These are phyloP conservation scores for Gossypium gossypioides DNA, from an alignment of 441 rosid genomes.

Conservation along the genomic window DNA sequence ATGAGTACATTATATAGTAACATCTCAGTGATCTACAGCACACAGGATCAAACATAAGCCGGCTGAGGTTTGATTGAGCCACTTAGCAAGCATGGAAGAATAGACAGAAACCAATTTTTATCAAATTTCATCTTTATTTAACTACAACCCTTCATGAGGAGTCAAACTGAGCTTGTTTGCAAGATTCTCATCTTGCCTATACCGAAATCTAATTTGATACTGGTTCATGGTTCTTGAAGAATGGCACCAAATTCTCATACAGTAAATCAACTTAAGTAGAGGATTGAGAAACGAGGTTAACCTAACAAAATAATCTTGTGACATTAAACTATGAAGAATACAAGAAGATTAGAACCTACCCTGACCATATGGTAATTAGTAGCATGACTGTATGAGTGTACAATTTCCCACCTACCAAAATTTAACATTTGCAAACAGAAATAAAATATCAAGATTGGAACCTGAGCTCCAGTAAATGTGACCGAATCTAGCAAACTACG, in stretches of 20 bases:
- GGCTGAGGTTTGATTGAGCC: neutral
- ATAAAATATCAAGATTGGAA: conserved; percentile 21
- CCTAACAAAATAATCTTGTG: neutral
- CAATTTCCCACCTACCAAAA: neutral
- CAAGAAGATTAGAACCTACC: neutral
- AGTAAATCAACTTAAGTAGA: neutral
- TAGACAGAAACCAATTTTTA: neutral
- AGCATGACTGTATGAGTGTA: neutral
- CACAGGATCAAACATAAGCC: neutral
- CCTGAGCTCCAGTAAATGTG: conserved; percentile 83
- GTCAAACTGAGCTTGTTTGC: neutral
- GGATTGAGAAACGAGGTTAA: neutral
- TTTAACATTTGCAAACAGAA: conserved; percentile 1
- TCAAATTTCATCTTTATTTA: neutral
- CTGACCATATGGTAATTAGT: neutral
- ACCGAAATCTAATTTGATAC: neutral
- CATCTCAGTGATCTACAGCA: neutral
- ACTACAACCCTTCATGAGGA: neutral
- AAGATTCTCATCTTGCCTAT: neutral
- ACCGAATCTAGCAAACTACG: conserved; percentile 89
- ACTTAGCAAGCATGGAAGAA: neutral
- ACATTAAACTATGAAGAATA: neutral
- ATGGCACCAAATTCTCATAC: neutral
- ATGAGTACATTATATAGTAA: neutral
- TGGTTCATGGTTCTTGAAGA: neutral